These are phyloP conservation scores for Candida hispaniensis DNA, from an alignment of 805 yeast species.

Conservation along the genomic window DNA sequence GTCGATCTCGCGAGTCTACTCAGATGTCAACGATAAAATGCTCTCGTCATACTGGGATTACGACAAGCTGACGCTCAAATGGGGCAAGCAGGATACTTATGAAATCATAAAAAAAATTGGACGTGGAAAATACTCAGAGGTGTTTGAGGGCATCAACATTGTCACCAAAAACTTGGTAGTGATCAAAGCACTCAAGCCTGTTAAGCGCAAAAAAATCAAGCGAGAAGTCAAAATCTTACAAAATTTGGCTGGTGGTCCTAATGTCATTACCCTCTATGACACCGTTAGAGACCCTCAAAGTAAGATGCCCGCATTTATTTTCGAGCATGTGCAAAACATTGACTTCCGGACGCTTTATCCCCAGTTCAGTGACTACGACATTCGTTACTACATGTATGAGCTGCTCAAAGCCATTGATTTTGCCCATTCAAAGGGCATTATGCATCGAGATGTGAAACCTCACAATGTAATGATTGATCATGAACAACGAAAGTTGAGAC, in stretches of 20 bases:
- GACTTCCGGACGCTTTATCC: constrained; percentile 79
- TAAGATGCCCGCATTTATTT: constrained; percentile 77
- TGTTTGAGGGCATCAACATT: constrained; percentile 72
- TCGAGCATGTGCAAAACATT: constrained; percentile 72
- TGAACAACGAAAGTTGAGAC: constrained; percentile 48
- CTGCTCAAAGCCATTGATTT: constrained; percentile 73
- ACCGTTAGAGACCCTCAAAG: constrained; percentile 69
- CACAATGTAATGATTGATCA: constrained; percentile 95
- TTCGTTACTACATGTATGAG: constrained; percentile 74
- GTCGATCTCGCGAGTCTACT: constrained; percentile 54
- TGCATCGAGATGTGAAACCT: constrained; percentile 94
- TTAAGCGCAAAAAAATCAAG: constrained; percentile 81
- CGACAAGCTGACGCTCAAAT: constrained; percentile 37
- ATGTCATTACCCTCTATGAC: constrained; percentile 65
- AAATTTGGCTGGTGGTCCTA: constrained; percentile 76
- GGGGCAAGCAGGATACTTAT: constrained; percentile 51
- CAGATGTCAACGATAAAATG: constrained; percentile 57
- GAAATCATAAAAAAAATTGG: constrained; percentile 81
- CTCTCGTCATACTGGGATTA: constrained; percentile 80
- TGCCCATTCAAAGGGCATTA: constrained; percentile 89
- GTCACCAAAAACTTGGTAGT: constrained; percentile 57
- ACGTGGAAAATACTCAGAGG: constrained; percentile 92
- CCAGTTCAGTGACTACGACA: constrained; percentile 60
- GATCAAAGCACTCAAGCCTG: constrained; percentile 85
- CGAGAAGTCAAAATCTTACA: constrained; percentile 82